Evolutionary conservation across 2,329 filamentous ascomycete species (phyloP).

Genomic region (Colletotrichum cuscutae): DNA sequence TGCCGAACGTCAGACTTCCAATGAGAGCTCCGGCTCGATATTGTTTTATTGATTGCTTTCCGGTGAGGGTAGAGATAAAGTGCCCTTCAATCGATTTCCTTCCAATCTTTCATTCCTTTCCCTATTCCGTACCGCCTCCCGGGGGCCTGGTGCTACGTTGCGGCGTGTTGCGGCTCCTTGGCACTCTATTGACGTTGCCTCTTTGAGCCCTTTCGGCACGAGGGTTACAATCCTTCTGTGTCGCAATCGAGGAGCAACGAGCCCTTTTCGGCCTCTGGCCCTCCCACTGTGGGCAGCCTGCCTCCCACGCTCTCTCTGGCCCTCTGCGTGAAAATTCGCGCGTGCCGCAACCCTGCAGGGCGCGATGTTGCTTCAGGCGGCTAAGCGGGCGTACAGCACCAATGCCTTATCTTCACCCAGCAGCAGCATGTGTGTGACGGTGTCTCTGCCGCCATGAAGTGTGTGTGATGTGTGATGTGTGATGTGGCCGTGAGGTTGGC

Average conservation of each 20-base stretch:
- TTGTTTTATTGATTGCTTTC: background rate
- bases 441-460: background rate
- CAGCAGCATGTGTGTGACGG: background rate
- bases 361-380: background rate
- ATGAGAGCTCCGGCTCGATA: background rate
- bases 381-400: background rate
- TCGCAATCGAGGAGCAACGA: background rate
- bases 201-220: background rate
- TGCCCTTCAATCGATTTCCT: background rate
- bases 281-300: no score
- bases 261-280: background rate
- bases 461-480: background rate
- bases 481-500: background rate
- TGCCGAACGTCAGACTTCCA: background rate
- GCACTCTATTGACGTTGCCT: background rate
- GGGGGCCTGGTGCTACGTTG: background rate
- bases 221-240: background rate
- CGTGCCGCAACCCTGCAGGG: background rate
- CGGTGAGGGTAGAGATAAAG: background rate
- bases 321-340: background rate
- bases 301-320: background rate
- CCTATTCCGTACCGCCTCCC: background rate
- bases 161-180: background rate
- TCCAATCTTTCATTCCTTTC: background rate
- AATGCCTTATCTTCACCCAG: constrained; percentile 1